Evolutionary conservation across 805 yeast genomes (phyloP).

Genomic region (Tetrapisispora taiwanensis): DNA sequence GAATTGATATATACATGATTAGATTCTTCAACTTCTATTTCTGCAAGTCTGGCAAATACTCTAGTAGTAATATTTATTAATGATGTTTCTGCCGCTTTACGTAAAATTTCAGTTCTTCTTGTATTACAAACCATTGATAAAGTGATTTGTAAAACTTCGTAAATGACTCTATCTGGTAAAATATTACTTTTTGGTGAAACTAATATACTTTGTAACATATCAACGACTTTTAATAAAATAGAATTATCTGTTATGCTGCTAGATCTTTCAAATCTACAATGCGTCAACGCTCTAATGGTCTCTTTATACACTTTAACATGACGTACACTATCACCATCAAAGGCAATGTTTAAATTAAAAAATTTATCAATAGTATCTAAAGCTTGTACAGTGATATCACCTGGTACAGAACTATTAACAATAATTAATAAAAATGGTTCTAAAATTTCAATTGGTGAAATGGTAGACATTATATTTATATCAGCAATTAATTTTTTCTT

Average conservation of each 20-base stretch:
- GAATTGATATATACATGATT: constrained; percentile 13
- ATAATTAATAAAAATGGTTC: constrained; percentile 83
- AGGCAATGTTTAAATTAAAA: constrained; percentile 57
- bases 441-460: constrained; percentile 48
- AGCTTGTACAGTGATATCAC: constrained; percentile 74
- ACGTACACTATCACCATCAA: constrained; percentile 40
- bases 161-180: constrained; percentile 72
- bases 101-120: constrained; percentile 77
- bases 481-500: background rate
- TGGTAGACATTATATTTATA: background rate
- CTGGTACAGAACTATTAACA: constrained; percentile 76
- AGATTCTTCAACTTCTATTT: constrained; percentile 12
- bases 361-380: constrained; percentile 67
- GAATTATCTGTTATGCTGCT: constrained; percentile 90
- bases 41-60: constrained; percentile 52
- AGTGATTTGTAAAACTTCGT: constrained; percentile 86
- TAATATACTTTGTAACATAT: constrained; percentile 58
- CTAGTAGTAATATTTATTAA: constrained; percentile 58
- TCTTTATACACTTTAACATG: constrained; percentile 48
- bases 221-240: constrained; percentile 71
- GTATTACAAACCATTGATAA: constrained; percentile 87
- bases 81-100: constrained; percentile 82
- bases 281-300: constrained; percentile 56
- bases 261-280: constrained; percentile 91
- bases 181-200: constrained; percentile 52